Evolutionary conservation across 306 rosid genomes (phyloP).

Genomic region (Biancaea sappan): DNA sequence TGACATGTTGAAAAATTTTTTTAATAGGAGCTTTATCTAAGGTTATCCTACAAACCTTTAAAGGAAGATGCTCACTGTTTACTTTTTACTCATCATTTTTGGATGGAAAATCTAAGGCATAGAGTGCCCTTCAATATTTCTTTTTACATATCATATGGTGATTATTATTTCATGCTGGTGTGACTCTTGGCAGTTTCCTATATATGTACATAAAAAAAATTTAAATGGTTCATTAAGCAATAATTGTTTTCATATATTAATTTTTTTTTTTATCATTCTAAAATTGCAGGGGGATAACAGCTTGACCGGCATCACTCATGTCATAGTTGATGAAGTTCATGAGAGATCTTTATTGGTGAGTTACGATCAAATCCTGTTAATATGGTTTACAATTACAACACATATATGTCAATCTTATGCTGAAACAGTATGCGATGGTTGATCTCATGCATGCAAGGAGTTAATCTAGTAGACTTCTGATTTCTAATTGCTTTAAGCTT

Average conservation of each 20-base stretch:
- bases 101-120: background rate
- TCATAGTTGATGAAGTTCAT: constrained; percentile 97
- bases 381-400: constrained; percentile 9
- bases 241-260: constrained; percentile 10
- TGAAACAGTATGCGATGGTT: constrained; percentile 23
- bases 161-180: constrained; percentile 2
- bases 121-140: background rate
- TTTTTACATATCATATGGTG: background rate
- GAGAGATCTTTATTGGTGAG: constrained; percentile 95
- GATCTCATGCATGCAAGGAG: constrained; percentile 25
- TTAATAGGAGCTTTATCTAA: background rate
- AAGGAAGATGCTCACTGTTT: background rate
- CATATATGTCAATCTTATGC: background rate
- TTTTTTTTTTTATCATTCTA: constrained; percentile 20
- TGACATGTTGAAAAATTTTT: background rate
- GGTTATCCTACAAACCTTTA: background rate
- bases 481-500: no score
- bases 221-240: constrained; percentile 1
- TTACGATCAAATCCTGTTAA: constrained; percentile 12
- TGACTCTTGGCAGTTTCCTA: constrained; percentile 7
- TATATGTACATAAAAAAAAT: background rate
- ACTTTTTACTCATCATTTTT: background rate
- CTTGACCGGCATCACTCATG: constrained; percentile 81
- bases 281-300: constrained; percentile 71
- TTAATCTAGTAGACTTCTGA: no score